phyloP scores from a whole-genome alignment of 2,329 filamentous ascomycete species.

The Aspergillus sp. region DNA sequence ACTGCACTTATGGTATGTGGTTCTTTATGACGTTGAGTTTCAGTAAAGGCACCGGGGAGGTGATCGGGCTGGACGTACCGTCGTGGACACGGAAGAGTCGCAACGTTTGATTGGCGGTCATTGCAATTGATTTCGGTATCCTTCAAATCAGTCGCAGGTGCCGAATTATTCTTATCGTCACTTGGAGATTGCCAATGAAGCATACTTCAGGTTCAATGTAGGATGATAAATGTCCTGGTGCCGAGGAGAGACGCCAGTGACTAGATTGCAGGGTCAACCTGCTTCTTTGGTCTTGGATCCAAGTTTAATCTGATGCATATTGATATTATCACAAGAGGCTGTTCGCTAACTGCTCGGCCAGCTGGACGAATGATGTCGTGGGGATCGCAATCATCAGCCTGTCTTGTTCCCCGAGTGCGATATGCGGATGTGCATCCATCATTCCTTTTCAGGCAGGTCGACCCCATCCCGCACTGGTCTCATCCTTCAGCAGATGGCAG shows the following conservation, averaged over 20 bases:
- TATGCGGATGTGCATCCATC: not conserved
- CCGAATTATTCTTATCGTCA: not conserved
- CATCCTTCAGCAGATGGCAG: not conserved
- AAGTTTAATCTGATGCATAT: not conserved
- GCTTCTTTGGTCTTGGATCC: not conserved
- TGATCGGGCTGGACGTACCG: constrained; percentile 1
- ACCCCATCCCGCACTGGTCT: constrained; percentile 12
- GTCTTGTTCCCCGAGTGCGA: not conserved
- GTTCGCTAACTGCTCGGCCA: not conserved
- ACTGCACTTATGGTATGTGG: constrained; percentile 13
- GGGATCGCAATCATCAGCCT: not conserved
- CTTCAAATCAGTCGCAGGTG: not conserved
- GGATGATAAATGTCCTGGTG: not conserved
- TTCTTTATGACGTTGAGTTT: constrained; percentile 13
- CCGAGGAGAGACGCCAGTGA: not conserved
- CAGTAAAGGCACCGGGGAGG: not conserved
- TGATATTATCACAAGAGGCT: not conserved
- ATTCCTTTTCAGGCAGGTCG: constrained; percentile 22
- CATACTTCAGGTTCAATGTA: not conserved
- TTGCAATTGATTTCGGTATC: not conserved
- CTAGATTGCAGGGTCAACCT: not conserved
- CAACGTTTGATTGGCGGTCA: not conserved
- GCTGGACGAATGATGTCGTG: not conserved
- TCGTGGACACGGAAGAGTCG: constrained; percentile 14
- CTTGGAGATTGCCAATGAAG: not conserved